These are phyloP conservation scores for Pseudogymnoascus pannorum DNA, from an alignment of 2,329 filamentous ascomycete genomes.

Conservation along the genomic window DNA sequence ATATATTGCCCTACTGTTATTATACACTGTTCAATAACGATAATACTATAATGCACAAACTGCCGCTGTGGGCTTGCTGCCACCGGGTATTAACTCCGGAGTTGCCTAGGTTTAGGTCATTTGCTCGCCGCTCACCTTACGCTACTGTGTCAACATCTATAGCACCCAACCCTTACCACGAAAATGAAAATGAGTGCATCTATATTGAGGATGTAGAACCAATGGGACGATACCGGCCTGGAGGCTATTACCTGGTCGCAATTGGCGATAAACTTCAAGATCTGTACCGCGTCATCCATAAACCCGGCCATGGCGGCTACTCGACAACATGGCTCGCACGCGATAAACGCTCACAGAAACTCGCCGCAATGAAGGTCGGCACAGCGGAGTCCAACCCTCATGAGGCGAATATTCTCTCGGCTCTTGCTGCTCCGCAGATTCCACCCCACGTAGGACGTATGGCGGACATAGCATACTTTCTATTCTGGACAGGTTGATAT, in stretches of 20 bases:
- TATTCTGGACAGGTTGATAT: constrained; percentile 16
- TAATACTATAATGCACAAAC: neutral
- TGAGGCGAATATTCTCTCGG: neutral
- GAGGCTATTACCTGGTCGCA: constrained; percentile 16
- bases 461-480: neutral
- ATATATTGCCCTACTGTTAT: neutral
- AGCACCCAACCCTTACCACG: neutral
- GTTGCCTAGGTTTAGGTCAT: neutral
- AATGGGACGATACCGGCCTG: constrained; percentile 15
- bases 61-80: neutral
- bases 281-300: constrained; percentile 32
- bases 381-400: neutral
- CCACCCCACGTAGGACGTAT: neutral
- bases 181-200: neutral
- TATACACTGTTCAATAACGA: neutral
- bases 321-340: constrained; percentile 34
- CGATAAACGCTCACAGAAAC: constrained; percentile 19
- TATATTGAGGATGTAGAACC: constrained; percentile 15
- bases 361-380: neutral
- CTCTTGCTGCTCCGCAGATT: neutral
- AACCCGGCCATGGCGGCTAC: constrained; percentile 34
- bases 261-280: constrained; percentile 26
- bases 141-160: neutral
- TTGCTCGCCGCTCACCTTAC: neutral
- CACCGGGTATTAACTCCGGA: neutral